Evolutionary conservation across 331 rosid species (phyloP).

Genomic region (Prunus yedoensis): DNA sequence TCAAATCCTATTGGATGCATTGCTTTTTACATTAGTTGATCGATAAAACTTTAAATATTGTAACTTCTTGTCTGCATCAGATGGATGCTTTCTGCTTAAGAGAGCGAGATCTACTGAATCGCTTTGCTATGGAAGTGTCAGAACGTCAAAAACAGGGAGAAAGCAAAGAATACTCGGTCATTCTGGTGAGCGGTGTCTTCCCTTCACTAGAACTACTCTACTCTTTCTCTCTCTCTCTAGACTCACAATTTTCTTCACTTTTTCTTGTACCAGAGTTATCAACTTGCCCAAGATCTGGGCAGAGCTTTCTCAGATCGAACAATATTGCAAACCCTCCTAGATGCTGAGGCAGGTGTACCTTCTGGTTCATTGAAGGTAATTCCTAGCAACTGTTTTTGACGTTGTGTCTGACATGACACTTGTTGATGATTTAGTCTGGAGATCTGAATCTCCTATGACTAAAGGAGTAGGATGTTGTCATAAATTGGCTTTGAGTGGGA

Average conservation of each 20-base stretch:
- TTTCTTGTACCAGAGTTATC: constrained; percentile 62
- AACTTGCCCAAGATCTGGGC: constrained; percentile 81
- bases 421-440: not conserved
- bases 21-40: not conserved
- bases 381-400: not conserved
- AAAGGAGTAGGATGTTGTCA: not conserved
- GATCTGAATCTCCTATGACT: not conserved
- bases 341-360: constrained; percentile 59
- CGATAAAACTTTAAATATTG: constrained; percentile 24
- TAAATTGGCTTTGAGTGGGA: not conserved
- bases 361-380: constrained; percentile 67
- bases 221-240: constrained; percentile 10
- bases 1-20: not conserved
- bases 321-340: constrained; percentile 53
- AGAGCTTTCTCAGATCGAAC: constrained; percentile 86
- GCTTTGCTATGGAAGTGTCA: constrained; percentile 71
- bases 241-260: constrained; percentile 13
- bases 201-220: not conserved
- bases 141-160: constrained; percentile 64
- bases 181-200: constrained; percentile 49
- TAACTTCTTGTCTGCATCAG: constrained; percentile 42
- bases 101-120: constrained; percentile 77
- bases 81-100: constrained; percentile 74
- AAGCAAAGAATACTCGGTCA: constrained; percentile 66
- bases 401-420: not conserved